These are phyloP conservation scores for Ilyonectria destructans DNA, from an alignment of 2,329 filamentous ascomycete species.

Conservation along the genomic window DNA sequence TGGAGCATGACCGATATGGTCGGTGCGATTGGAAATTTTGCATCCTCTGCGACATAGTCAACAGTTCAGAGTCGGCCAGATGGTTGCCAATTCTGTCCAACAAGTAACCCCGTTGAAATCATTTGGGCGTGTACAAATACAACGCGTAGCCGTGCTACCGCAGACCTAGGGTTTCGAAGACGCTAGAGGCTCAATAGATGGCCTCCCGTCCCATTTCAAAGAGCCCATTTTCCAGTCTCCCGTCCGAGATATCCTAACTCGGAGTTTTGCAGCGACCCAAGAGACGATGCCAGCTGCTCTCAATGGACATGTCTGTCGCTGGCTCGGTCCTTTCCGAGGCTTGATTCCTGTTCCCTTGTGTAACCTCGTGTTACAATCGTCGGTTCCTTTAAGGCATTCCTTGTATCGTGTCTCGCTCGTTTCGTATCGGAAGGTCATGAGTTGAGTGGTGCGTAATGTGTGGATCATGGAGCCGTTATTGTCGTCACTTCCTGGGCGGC, in stretches of 20 bases:
- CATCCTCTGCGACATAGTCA: not conserved
- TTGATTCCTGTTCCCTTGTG: not conserved
- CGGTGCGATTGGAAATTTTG: constrained; percentile 11
- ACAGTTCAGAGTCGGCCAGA: not conserved
- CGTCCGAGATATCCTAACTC: not conserved
- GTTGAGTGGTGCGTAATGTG: constrained; percentile 28
- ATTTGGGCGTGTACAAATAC: not conserved
- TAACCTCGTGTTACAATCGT: not conserved
- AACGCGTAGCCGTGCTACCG: not conserved
- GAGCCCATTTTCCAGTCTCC: not conserved
- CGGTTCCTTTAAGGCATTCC: not conserved
- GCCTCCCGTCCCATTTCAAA: not conserved
- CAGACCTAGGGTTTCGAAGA: not conserved
- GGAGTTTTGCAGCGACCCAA: not conserved
- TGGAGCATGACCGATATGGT: constrained; percentile 22
- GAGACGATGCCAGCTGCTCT: not conserved
- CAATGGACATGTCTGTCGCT: not conserved
- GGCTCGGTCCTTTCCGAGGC: not conserved
- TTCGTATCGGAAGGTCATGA: constrained; percentile 4
- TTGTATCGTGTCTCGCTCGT: constrained; percentile 1
- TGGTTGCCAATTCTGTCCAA: not conserved
- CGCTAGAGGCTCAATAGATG: not conserved
- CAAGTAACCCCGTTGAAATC: not conserved
- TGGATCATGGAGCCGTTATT: not conserved
- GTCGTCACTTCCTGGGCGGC: constrained; percentile 45